Percentiles rank a stretch among this genome's conserved stretches.
Conservation (phyloP, 2,329 filamentous ascomycete genomes). For the Ophiostoma populinum region DNA sequence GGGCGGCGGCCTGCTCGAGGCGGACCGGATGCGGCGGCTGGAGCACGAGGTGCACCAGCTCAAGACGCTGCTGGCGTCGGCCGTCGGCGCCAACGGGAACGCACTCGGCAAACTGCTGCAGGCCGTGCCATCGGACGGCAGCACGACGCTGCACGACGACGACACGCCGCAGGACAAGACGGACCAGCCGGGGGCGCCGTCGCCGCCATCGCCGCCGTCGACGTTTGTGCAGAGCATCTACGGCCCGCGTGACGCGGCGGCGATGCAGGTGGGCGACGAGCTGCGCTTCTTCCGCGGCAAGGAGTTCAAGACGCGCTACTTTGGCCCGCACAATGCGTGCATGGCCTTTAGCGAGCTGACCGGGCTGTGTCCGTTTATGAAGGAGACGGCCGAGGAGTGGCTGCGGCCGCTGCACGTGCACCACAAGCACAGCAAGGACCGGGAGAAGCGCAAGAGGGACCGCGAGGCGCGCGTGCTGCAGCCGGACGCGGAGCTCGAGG, state of each 20-base stretch:
- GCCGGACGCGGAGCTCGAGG: constrained; percentile 31
- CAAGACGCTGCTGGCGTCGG: constrained; percentile 26
- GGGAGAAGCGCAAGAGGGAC: constrained; percentile 33
- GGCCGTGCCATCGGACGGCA: constrained; percentile 13
- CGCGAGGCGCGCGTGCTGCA: constrained; percentile 31
- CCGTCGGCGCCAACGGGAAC: constrained; percentile 1
- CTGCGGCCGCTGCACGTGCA: constrained; percentile 39
- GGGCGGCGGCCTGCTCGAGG: constrained; percentile 18
- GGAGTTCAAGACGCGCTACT: constrained; percentile 42
- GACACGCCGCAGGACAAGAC: constrained; percentile 12
- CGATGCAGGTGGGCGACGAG: constrained; percentile 21
- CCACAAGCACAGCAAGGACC: constrained; percentile 36
- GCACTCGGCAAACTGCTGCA: constrained; percentile 1
- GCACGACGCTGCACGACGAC: constrained; percentile 12
- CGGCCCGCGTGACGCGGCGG: constrained; percentile 23
- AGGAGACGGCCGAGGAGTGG: constrained; percentile 44
- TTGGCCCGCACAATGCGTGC: constrained; percentile 41
- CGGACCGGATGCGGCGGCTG: constrained; percentile 40
- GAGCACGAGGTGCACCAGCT: constrained; percentile 42
- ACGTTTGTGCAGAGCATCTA: constrained; percentile 17
- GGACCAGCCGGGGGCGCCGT: constrained; percentile 8
- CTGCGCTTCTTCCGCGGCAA: constrained; percentile 40
- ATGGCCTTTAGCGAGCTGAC: constrained; percentile 42
- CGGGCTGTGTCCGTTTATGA: constrained; percentile 43
- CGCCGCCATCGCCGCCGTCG: constrained; percentile 10